Conservation (phyloP, 139 green algal genomes). For the Chlorella sp. region DNA sequence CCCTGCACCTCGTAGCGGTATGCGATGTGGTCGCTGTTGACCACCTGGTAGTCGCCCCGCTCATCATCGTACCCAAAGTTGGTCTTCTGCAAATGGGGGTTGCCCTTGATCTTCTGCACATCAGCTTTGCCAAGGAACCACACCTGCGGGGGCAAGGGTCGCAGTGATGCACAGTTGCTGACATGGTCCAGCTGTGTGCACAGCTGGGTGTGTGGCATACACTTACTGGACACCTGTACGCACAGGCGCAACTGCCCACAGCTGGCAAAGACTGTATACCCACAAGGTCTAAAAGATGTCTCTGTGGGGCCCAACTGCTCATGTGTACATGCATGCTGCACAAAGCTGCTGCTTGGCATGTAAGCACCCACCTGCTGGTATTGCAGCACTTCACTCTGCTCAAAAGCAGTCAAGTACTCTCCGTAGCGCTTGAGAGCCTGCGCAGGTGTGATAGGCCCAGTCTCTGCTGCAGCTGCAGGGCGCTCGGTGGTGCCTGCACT, state of each 20-base stretch:
- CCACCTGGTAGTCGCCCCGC: slow-evolving; percentile 61
- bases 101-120: slow-evolving; percentile 49
- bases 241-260: no score
- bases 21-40: slow-evolving; percentile 65
- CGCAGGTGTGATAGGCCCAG: slow-evolving; percentile 30
- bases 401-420: slow-evolving; percentile 66
- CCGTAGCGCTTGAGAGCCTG: slow-evolving; percentile 28
- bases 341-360: no score
- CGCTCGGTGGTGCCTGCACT: no score
- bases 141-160: no score
- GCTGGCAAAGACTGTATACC: no score
- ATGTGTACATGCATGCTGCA: neutral
- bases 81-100: slow-evolving; percentile 18
- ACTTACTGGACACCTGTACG: no score
- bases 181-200: no score
- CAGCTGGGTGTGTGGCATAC: no score
- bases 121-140: slow-evolving; percentile 59
- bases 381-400: slow-evolving; percentile 77
- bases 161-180: no score
- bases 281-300: no score
- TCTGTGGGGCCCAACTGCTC: neutral
- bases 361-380: no score
- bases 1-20: slow-evolving; percentile 56
- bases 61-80: slow-evolving; percentile 70
- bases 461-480: no score